Base-by-base conservation (phyloP, 306 rosid genomes). In the Trifolium dubium region DNA sequence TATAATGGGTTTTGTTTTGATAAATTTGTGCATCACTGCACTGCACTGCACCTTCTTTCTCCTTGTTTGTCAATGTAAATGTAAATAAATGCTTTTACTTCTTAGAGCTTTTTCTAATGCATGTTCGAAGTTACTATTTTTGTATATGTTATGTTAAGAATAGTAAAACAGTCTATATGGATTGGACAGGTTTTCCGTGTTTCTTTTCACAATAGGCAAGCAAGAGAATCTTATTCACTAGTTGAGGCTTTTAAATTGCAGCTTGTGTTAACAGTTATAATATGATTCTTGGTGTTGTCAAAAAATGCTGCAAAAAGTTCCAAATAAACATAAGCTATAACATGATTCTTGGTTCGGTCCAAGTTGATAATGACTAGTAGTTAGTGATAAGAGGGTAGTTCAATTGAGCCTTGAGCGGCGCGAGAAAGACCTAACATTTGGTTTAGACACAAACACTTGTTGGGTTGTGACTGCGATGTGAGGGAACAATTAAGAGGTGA, bases 21-120 rank as follows among this genome's bases (percentile, higher is more conserved):
- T 79, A 9, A 41, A 51, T 29, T 13, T 61, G 59, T 55, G 67
- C 12, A 11, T n/a, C 1, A 49, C 19, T 49, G 55, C 30, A 53
- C 19, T 49, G 55, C 30, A 53, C 44, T 23, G 23, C 23, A 23
- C 23, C 23, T 23, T 23, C 68, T 61, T 50, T 32, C 56, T 66
- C 30, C 44, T 6, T 14, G 46, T 43, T 9, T 17, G 6, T 19
- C 31, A 12, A 29, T 81, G 92, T 87, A 88, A 68, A 81, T 88
- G 72, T 49, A 69, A 49, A 58, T 49, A 69, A 49, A 59, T 50
- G 19, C 5, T 59, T 30, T 59, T 10, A 30, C 4, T 71, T 75
- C 68, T 30, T 10, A 11, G 19, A 63, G 43, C 55, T 75, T 83
- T n/a, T 51, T 55, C 72, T 56, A 46, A 19, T 67, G 50, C 32